Conservation (phyloP, 768 basidiomycete species). For the Phaeotremella skinneri region DNA sequence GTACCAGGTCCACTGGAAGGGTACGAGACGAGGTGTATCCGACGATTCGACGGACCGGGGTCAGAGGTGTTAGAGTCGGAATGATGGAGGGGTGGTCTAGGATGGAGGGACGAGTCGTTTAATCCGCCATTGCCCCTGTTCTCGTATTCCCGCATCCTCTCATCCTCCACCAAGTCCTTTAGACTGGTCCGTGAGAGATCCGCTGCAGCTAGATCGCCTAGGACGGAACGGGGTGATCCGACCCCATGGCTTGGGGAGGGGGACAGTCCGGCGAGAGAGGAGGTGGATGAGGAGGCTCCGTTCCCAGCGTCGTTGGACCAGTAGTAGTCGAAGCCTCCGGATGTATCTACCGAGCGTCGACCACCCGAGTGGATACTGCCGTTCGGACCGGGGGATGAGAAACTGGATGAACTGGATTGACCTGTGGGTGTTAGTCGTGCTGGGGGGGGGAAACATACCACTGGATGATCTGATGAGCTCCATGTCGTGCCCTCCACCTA, state of each 20-base stretch:
- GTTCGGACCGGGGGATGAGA: not conserved
- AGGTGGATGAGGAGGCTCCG: slow-evolving; percentile 37
- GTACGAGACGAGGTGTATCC: slow-evolving; percentile 9
- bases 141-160: not conserved
- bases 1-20: slow-evolving; percentile 7
- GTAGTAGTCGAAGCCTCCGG: slow-evolving; percentile 41
- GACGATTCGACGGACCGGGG: slow-evolving; percentile 10
- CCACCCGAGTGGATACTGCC: not conserved
- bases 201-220: not conserved
- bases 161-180: slow-evolving; percentile 1
- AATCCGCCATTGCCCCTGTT: not conserved
- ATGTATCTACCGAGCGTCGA: slow-evolving; percentile 33
- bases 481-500: not conserved
- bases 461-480: slow-evolving; percentile 17
- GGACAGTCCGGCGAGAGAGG: slow-evolving; percentile 23
- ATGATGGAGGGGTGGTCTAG: slow-evolving; percentile 1
- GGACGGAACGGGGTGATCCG: not conserved
- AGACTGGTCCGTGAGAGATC: not conserved
- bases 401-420: slow-evolving; percentile 2
- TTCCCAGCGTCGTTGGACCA: slow-evolving; percentile 32
- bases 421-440: not conserved
- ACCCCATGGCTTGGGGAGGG: slow-evolving; percentile 19
- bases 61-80: not conserved
- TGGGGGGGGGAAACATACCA: slow-evolving; percentile 12
- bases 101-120: too few species aligned